phyloP scores from a whole-genome alignment of 208 protist genomes.

The Naegleria lovaniensis region DNA sequence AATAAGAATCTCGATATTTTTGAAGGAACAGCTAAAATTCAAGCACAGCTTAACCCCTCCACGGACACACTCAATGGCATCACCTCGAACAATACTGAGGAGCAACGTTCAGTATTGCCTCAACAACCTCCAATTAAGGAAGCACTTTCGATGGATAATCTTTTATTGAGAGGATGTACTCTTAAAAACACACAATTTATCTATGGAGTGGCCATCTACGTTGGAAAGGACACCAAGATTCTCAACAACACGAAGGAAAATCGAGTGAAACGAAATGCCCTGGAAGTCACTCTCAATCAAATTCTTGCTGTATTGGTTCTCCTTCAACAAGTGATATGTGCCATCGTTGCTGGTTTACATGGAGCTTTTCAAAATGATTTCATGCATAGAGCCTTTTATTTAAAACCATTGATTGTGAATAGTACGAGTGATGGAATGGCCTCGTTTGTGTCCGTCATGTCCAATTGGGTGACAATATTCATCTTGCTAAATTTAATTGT shows the following conservation, averaged over 20 bases:
- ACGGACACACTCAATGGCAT: background rate
- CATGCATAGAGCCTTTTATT: background rate
- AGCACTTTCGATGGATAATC: constrained; percentile 33
- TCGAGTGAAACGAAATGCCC: constrained; percentile 22
- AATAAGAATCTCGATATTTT: background rate
- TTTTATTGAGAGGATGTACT: constrained; percentile 49
- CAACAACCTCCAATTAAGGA: background rate
- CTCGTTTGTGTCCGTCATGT: background rate
- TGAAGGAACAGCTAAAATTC: background rate
- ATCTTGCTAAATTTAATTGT: constrained; percentile 26
- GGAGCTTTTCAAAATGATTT: background rate
- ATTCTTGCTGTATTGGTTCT: background rate
- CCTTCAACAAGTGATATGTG: background rate
- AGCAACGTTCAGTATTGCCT: too few species aligned
- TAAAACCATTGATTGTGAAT: background rate
- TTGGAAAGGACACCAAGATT: constrained; percentile 48
- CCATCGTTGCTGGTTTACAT: constrained; percentile 23
- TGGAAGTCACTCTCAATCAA: constrained; percentile 32
- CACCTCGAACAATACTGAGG: too few species aligned
- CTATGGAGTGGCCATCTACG: constrained; percentile 50
- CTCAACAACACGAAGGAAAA: constrained; percentile 34
- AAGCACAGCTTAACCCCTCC: background rate
- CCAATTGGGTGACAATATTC: constrained; percentile 10
- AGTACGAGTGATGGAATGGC: background rate
- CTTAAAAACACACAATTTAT: constrained; percentile 51